Percentiles rank a stretch among this genome's conserved stretches.
Conservation (phyloP, 2,329 filamentous ascomycete genomes). For the Keithomyces neogunnii region DNA sequence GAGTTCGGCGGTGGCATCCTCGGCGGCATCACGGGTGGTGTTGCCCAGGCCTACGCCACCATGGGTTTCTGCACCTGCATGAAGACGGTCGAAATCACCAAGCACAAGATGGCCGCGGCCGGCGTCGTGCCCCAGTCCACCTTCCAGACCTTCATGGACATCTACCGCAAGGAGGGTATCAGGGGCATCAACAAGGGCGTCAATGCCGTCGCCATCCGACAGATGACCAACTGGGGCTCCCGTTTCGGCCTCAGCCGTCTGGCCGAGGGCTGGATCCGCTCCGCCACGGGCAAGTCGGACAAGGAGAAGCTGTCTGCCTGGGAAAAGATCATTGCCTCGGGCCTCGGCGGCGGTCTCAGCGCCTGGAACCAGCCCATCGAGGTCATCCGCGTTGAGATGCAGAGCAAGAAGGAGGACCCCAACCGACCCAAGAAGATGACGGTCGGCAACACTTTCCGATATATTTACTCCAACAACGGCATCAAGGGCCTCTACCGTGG, state of each 20-base stretch:
- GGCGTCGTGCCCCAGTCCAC: constrained; percentile 85
- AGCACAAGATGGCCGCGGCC: constrained; percentile 81
- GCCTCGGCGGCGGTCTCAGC: constrained; percentile 83
- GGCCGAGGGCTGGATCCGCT: constrained; percentile 82
- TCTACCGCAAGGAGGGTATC: constrained; percentile 91
- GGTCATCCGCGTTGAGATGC: constrained; percentile 99
- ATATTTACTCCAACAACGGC: constrained; percentile 88
- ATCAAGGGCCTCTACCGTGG: constrained; percentile 91
- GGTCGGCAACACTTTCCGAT: constrained; percentile 73
- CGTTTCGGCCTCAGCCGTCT: constrained; percentile 90
- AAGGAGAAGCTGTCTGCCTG: constrained; percentile 65
- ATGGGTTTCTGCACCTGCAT: constrained; percentile 99
- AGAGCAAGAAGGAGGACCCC: constrained; percentile 96
- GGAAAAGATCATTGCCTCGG: constrained; percentile 86
- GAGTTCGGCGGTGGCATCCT: constrained; percentile 84
- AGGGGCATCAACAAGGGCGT: constrained; percentile 96
- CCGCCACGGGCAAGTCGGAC: constrained; percentile 67
- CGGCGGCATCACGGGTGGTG: constrained; percentile 87
- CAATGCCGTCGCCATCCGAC: constrained; percentile 95
- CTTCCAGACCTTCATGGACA: constrained; percentile 92
- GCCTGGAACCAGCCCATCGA: constrained; percentile 99
- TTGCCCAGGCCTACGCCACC: constrained; percentile 96
- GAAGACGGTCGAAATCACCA: constrained; percentile 99
- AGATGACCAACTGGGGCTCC: constrained; percentile 99
- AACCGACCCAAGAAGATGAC: constrained; percentile 99